phyloP scores from a whole-genome alignment of 1,139 yeast genomes.

The Scheffersomyces illinoinensis region DNA sequence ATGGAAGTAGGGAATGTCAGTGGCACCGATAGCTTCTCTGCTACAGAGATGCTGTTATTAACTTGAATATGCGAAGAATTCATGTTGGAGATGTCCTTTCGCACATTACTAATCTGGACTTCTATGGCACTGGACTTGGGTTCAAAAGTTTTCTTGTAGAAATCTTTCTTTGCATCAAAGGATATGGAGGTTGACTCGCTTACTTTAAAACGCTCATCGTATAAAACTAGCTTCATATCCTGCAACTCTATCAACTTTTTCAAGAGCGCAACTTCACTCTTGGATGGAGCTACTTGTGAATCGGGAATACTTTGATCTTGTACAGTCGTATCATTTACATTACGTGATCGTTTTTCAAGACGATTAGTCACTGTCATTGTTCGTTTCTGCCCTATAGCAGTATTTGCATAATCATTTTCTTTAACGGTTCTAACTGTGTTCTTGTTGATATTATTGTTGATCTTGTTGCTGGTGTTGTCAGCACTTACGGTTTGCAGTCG shows the following conservation, averaged over 20 bases:
- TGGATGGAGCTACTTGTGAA: not conserved
- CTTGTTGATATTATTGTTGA: not conserved
- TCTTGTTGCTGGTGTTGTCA: not conserved
- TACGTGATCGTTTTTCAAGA: not conserved
- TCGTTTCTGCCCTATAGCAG: not conserved
- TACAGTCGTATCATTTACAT: not conserved
- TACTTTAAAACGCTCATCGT: constrained; percentile 11
- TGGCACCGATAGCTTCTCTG: not conserved
- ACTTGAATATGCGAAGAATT: not conserved
- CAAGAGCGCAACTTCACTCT: not conserved
- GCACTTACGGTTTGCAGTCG: not conserved
- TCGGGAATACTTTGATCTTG: not conserved
- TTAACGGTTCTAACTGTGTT: not conserved
- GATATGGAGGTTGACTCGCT: constrained; percentile 21
- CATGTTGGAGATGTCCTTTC: not conserved
- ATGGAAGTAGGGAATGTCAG: not conserved
- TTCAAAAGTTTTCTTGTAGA: constrained; percentile 13
- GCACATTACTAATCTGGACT: constrained; percentile 1
- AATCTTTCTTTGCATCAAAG: constrained; percentile 18
- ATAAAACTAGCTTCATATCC: constrained; percentile 12
- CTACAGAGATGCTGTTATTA: not conserved
- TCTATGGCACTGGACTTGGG: constrained; percentile 12
- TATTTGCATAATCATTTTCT: not conserved
- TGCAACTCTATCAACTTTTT: constrained; percentile 9
- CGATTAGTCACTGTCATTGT: not conserved